Evolutionary conservation across 768 basidiomycete genomes (phyloP).

Genomic region (Lactarius quietus): DNA sequence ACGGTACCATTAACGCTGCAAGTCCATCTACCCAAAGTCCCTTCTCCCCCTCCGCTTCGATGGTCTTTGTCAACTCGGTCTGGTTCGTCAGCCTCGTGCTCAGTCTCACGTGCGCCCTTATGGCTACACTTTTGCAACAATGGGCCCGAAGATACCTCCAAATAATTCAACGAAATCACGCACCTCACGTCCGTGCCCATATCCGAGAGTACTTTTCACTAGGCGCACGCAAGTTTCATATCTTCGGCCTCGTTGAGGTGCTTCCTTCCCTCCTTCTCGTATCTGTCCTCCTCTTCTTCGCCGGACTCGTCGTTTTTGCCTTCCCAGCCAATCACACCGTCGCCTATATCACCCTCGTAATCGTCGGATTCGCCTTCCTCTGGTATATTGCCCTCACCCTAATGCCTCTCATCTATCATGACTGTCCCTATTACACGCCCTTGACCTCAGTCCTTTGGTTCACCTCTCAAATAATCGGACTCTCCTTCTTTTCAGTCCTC

Average conservation of each 20-base stretch:
- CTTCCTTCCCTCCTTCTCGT: background rate
- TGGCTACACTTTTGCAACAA: constrained; percentile 15
- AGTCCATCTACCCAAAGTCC: background rate
- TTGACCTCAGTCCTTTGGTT: background rate
- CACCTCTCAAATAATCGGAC: background rate
- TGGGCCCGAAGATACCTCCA: constrained; percentile 15
- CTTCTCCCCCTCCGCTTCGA: background rate
- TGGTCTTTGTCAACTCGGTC: constrained; percentile 3
- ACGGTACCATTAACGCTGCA: background rate
- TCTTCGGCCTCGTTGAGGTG: background rate
- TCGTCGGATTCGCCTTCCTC: background rate
- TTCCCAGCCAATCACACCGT: constrained; percentile 1
- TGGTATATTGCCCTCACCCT: background rate
- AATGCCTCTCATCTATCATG: constrained; percentile 9
- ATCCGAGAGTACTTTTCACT: background rate
- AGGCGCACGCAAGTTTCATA: background rate
- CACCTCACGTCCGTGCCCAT: background rate
- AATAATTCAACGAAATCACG: background rate
- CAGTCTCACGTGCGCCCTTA: constrained; percentile 3
- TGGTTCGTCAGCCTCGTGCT: constrained; percentile 12
- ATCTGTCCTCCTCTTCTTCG: constrained; percentile 14
- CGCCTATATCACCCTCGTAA: background rate
- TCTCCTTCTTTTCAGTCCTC: background rate
- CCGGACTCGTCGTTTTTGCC: constrained; percentile 7
- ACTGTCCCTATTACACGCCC: constrained; percentile 15